A percentile compares a stretch with the other conserved stretches of the same genome.
These are phyloP conservation scores for Hibiscus mutabilis DNA, from an alignment of 345 rosid genomes.

Conservation along the genomic window DNA sequence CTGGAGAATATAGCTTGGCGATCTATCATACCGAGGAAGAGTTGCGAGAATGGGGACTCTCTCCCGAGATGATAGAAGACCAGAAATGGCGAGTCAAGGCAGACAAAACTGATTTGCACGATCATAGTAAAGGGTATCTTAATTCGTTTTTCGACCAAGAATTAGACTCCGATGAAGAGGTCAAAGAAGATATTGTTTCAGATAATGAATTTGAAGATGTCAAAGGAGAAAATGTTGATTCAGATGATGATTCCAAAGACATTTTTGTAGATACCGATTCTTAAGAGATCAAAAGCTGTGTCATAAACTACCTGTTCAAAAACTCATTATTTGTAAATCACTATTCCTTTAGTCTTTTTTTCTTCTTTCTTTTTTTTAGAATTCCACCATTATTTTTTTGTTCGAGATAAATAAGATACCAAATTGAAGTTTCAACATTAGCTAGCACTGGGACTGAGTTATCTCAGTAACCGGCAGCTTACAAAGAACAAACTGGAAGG, in stretches of 20 bases:
- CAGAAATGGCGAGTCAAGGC: constrained; percentile 71
- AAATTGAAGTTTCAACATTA: not conserved
- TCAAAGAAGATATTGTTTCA: constrained; percentile 16
- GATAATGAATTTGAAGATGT: not conserved
- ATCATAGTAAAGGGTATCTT: constrained; percentile 59
- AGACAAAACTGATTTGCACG: constrained; percentile 55
- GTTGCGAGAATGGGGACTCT: constrained; percentile 68
- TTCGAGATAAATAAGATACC: not conserved
- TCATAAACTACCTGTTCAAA: not conserved
- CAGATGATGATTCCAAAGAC: not conserved
- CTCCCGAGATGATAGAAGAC: constrained; percentile 79
- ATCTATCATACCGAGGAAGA: constrained; percentile 81
- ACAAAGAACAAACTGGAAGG: not conserved
- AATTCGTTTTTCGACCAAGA: constrained; percentile 51
- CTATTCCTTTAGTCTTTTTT: not conserved
- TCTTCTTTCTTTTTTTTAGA: not conserved
- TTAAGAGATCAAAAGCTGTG: not conserved
- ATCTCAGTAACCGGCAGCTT: not conserved
- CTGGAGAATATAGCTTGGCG: constrained; percentile 85
- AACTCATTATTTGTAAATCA: not conserved
- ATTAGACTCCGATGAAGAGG: constrained; percentile 23
- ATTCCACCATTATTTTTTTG: not conserved
- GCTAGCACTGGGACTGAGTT: not conserved
- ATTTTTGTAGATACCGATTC: not conserved
- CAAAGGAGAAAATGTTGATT: not conserved